phyloP scores from a whole-genome alignment of 768 basidiomycete species.

The Leccinellum albellum region DNA sequence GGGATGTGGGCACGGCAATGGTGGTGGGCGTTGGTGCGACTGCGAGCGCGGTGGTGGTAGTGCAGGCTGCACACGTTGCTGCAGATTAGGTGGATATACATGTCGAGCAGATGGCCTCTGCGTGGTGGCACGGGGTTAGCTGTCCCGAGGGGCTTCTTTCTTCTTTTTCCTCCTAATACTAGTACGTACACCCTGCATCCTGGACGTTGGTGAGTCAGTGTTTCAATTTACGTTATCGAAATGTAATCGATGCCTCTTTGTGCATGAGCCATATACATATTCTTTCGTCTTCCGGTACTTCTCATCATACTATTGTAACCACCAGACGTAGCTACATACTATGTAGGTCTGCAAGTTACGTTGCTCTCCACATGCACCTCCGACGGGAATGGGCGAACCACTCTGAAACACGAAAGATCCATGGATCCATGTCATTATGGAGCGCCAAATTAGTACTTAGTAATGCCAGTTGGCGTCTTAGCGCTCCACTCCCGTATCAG shows the following conservation, averaged over 20 bases:
- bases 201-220: too few species aligned
- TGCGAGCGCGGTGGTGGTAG: conserved; percentile 65
- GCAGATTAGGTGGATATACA: not conserved
- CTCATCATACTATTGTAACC: not conserved
- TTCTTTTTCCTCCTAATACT: not conserved
- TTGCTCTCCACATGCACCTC: not conserved
- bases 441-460: too few species aligned
- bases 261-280: not conserved
- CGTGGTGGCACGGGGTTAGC: not conserved
- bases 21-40: conserved; percentile 53
- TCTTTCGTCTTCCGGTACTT: not conserved
- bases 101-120: not conserved
- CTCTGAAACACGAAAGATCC: not conserved
- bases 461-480: too few species aligned
- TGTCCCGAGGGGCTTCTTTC: too few species aligned
- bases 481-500: too few species aligned
- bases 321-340: not conserved
- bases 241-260: not conserved
- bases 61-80: conserved; percentile 52
- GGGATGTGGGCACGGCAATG: conserved; percentile 82
- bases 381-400: not conserved
- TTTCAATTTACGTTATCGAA: not conserved
- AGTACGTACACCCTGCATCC: not conserved
- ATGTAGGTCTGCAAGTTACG: not conserved
- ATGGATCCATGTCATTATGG: not conserved